These are phyloP conservation scores for Xylariaceae sp. DNA, from an alignment of 2,329 filamentous ascomycete genomes.

Conservation along the genomic window DNA sequence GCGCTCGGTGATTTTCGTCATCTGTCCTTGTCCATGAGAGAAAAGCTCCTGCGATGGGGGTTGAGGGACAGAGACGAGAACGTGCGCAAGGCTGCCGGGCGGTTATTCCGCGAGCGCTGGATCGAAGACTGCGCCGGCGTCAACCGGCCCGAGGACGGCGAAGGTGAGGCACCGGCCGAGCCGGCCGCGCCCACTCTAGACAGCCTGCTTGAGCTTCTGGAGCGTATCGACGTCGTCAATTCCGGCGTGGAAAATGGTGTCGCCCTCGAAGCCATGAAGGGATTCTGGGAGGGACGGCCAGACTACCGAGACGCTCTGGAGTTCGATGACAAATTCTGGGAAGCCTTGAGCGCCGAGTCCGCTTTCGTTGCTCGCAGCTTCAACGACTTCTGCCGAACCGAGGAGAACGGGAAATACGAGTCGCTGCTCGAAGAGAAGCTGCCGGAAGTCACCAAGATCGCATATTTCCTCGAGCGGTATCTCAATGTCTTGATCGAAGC, in stretches of 20 bases:
- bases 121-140: conserved; percentile 86
- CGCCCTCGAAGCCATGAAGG: conserved; percentile 87
- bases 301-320: conserved; percentile 70
- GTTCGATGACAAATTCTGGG: conserved; percentile 74
- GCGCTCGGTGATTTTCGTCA: conserved; percentile 91
- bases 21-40: conserved; percentile 86
- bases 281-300: conserved; percentile 90
- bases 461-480: conserved; percentile 80
- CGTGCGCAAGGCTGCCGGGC: conserved; percentile 85
- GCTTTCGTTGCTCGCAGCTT: conserved; percentile 89
- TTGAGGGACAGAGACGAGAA: conserved; percentile 90
- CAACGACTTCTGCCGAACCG: conserved; percentile 82
- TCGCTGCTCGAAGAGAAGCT: conserved; percentile 84
- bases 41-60: conserved; percentile 93
- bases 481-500: conserved; percentile 64
- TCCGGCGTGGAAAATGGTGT: conserved; percentile 87
- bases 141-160: conserved; percentile 50
- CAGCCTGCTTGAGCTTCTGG: conserved; percentile 83
- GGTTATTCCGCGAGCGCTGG: conserved; percentile 92
- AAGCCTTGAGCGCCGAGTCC: conserved; percentile 76
- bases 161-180: conserved; percentile 50
- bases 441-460: conserved; percentile 87
- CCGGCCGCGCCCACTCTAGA: conserved; percentile 66
- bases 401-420: conserved; percentile 70
- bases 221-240: conserved; percentile 89